Evolutionary conservation across 148 eudicot species (phyloP).

Genomic region (Rhododendron mucronatum): DNA sequence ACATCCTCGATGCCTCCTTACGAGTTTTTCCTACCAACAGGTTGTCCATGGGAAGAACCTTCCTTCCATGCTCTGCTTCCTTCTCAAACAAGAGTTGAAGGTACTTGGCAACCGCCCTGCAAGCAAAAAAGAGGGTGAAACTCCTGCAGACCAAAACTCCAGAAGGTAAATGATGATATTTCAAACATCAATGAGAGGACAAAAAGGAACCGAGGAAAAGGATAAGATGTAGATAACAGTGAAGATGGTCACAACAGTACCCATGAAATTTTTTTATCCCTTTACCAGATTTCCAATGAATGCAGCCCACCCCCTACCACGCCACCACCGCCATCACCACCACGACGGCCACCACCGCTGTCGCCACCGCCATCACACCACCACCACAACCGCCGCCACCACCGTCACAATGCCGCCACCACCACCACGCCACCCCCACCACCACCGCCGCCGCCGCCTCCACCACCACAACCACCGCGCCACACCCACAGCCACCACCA

Average conservation of each 20-base stretch:
- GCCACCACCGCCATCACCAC: no score
- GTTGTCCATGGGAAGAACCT: conserved; percentile 58
- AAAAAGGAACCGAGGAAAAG: not conserved
- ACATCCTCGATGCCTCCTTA: conserved; percentile 98
- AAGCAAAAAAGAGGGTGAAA: conserved; percentile 7
- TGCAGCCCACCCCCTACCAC: no score
- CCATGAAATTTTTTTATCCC: no score
- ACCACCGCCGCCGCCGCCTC: no score
- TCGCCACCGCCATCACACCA: no score
- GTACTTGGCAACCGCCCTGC: conserved; percentile 95
- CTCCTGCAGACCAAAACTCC: not conserved
- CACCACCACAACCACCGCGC: no score
- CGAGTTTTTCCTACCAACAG: conserved; percentile 78
- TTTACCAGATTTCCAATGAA: no score
- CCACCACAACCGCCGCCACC: no score
- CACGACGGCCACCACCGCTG: no score
- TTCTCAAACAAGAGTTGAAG: conserved; percentile 74
- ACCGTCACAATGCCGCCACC: no score
- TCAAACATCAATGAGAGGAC: not conserved
- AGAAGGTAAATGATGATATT: not conserved
- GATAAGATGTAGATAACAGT: not conserved
- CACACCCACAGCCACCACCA: no score
- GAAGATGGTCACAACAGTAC: not conserved
- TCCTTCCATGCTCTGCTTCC: conserved; percentile 56
- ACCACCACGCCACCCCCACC: no score